phyloP scores from a whole-genome alignment of 139 green algal species.

The Coccomyxa sp. region DNA sequence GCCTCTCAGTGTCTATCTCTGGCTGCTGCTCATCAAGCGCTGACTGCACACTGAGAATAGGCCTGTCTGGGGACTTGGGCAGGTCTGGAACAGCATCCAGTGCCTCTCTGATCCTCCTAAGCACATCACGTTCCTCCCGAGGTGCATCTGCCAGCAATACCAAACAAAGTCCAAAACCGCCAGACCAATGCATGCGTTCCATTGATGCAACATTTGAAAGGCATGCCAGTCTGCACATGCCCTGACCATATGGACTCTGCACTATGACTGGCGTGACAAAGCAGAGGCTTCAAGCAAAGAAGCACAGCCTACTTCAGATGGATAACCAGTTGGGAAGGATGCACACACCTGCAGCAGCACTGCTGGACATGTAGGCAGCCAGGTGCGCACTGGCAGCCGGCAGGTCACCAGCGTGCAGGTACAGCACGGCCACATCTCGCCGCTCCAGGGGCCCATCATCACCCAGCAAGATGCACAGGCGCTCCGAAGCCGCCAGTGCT shows the following conservation, averaged over 20 bases:
- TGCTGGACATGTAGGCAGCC: slow-evolving; percentile 26
- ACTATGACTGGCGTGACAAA: neutral
- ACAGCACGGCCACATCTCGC: slow-evolving; percentile 51
- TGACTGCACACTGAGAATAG: neutral
- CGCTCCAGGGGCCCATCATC: slow-evolving; percentile 29
- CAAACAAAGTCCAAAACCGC: neutral
- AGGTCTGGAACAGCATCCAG: neutral
- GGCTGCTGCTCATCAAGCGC: neutral
- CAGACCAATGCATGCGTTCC: neutral
- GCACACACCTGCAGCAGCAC: neutral
- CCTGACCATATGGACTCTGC: neutral
- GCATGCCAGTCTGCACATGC: neutral
- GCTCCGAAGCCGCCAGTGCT: slow-evolving; percentile 52
- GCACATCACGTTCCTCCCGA: slow-evolving; percentile 3
- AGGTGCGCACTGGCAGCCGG: slow-evolving; percentile 47
- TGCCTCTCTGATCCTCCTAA: neutral
- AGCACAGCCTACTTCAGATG: neutral
- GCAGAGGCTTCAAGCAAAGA: neutral
- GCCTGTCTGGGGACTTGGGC: neutral
- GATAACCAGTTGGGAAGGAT: neutral
- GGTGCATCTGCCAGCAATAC: neutral
- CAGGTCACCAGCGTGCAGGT: slow-evolving; percentile 48
- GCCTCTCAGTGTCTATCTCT: slow-evolving; percentile 2
- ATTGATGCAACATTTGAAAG: neutral
- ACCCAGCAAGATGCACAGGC: slow-evolving; percentile 41